These are phyloP conservation scores for Candida oleophila DNA, from an alignment of 805 yeast genomes.

Conservation along the genomic window DNA sequence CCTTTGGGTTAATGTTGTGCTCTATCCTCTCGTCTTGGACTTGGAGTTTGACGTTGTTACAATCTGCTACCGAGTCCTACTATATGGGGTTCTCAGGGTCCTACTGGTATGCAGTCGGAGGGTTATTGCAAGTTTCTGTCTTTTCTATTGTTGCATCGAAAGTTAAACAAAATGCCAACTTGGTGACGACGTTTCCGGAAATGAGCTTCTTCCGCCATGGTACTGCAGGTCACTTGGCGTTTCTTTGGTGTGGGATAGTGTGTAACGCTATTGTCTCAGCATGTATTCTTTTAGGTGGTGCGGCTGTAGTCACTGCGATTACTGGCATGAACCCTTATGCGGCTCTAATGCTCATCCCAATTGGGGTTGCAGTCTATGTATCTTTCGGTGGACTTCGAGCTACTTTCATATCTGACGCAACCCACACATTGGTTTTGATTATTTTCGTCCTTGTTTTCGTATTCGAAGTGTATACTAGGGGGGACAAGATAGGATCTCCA, in stretches of 20 bases:
- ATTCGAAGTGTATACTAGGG: conserved; percentile 17
- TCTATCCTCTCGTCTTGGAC: conserved; percentile 26
- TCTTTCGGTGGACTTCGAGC: conserved; percentile 26
- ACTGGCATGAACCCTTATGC: conserved; percentile 13
- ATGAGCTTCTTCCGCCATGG: conserved; percentile 28
- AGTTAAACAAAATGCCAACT: conserved; percentile 29
- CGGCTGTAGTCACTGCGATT: conserved; percentile 14
- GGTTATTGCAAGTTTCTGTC: conserved; percentile 29
- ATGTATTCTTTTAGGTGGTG: conserved; percentile 20
- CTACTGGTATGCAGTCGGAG: conserved; percentile 24
- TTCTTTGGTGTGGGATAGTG: conserved; percentile 21
- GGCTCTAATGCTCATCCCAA: conserved; percentile 21
- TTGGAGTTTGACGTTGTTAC: conserved; percentile 25
- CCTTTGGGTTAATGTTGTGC: conserved; percentile 16
- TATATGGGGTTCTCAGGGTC: conserved; percentile 21
- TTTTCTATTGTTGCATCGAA: conserved; percentile 34
- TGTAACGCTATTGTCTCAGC: conserved; percentile 22
- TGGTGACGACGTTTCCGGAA: conserved; percentile 31
- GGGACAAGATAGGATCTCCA: conserved; percentile 22
- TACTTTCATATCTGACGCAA: conserved; percentile 26
- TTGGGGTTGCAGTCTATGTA: conserved; percentile 22
- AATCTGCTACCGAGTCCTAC: conserved; percentile 20
- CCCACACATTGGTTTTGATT: conserved; percentile 23
- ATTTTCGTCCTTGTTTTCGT: conserved; percentile 18
- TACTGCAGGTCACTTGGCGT: conserved; percentile 23